Conservation (phyloP, 1,284 basidiomycete species). For the Ustilago cynodontis region DNA sequence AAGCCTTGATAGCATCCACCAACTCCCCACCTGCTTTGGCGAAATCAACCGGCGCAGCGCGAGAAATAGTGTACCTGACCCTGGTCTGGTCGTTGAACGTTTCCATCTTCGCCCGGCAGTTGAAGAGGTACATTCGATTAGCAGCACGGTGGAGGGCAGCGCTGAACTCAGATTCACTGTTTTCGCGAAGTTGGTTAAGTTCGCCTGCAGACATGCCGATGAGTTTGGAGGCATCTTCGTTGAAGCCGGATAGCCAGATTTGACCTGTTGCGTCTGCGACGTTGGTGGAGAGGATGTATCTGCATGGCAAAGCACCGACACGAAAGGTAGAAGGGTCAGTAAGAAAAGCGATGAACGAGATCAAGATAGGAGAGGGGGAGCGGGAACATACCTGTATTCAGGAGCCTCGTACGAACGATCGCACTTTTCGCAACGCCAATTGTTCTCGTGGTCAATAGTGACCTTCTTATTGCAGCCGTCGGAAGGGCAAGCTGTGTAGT, state of each 20-base stretch:
- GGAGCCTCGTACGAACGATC: slow-evolving; percentile 80
- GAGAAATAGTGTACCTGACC: slow-evolving; percentile 65
- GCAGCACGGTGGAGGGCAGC: slow-evolving; percentile 77
- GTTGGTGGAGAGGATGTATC: slow-evolving; percentile 89
- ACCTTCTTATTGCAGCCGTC: slow-evolving; percentile 93
- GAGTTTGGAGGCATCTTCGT: slow-evolving; percentile 86
- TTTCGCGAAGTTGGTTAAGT: slow-evolving; percentile 79
- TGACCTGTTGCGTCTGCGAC: slow-evolving; percentile 89
- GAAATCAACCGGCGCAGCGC: slow-evolving; percentile 58
- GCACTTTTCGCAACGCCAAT: slow-evolving; percentile 96
- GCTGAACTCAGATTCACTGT: slow-evolving; percentile 77
- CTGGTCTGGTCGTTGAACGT: slow-evolving; percentile 65
- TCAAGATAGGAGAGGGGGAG: neutral
- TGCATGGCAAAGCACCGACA: neutral
- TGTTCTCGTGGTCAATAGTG: slow-evolving; percentile 75
- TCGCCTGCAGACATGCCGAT: slow-evolving; percentile 82
- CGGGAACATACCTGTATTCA: slow-evolving; percentile 75
- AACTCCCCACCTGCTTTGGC: slow-evolving; percentile 63
- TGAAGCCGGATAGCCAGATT: slow-evolving; percentile 94
- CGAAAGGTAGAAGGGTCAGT: neutral
- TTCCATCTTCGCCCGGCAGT: slow-evolving; percentile 81
- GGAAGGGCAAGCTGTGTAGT: slow-evolving; percentile 89
- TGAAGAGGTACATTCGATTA: slow-evolving; percentile 83
- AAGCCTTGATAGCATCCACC: slow-evolving; percentile 58
- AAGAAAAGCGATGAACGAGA: neutral